These are phyloP conservation scores for Paratinospora sagittata DNA, from an alignment of 164 flowering plant genomes.

Conservation along the genomic window DNA sequence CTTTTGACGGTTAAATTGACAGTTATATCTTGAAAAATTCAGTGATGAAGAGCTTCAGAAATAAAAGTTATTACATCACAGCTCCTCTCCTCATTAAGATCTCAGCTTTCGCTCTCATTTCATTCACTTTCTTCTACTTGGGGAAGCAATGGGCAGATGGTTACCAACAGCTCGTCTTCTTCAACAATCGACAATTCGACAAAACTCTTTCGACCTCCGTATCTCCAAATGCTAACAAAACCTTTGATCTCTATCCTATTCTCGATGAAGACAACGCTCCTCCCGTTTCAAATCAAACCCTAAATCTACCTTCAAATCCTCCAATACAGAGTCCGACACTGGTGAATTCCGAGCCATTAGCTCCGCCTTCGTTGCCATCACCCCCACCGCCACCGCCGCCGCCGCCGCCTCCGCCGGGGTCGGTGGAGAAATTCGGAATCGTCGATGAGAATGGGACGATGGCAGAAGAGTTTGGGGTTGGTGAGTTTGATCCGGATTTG, in stretches of 20 bases:
- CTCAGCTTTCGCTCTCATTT: constrained; percentile 34
- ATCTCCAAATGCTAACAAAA: constrained; percentile 26
- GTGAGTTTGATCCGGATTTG: constrained; percentile 58
- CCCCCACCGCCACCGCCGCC: constrained; percentile 18
- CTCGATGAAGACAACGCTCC: constrained; percentile 15
- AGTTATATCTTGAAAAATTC: not conserved
- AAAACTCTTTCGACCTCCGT: constrained; percentile 9
- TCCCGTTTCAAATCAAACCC: constrained; percentile 6
- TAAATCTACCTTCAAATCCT: constrained; percentile 1
- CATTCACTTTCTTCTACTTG: constrained; percentile 59
- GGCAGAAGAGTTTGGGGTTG: constrained; percentile 76
- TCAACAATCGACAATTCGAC: constrained; percentile 27
- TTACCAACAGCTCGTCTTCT: constrained; percentile 54
- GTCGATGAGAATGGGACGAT: constrained; percentile 79
- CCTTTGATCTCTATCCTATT: constrained; percentile 29
- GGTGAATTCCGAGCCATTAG: not conserved
- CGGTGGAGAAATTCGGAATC: constrained; percentile 54
- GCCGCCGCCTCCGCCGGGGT: constrained; percentile 29
- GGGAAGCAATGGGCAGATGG: constrained; percentile 70
- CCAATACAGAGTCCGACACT: constrained; percentile 1
- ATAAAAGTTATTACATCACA: constrained; percentile 14
- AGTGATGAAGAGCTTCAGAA: constrained; percentile 28
- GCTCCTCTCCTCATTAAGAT: constrained; percentile 35
- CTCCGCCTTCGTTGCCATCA: constrained; percentile 8
- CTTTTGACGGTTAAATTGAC: not conserved